phyloP scores from a whole-genome alignment of 345 rosid species.

The Murraya paniculata region DNA sequence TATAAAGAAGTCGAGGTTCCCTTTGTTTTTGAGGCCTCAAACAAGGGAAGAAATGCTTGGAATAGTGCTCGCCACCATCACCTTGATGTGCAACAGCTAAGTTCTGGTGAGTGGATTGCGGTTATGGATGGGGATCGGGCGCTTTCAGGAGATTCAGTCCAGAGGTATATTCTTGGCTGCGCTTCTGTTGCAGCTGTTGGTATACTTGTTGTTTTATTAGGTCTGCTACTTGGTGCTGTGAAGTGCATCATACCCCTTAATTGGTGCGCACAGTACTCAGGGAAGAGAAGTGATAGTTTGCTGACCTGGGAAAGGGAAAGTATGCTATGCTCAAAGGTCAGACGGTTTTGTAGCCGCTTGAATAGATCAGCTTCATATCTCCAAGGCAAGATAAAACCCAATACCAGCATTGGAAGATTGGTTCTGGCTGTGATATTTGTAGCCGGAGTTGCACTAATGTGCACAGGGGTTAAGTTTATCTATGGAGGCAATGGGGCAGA shows the following conservation, averaged over 20 bases:
- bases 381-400: slow-evolving; percentile 59
- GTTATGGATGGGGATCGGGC: slow-evolving; percentile 91
- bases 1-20: slow-evolving; percentile 81
- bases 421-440: slow-evolving; percentile 41
- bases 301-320: slow-evolving; percentile 50
- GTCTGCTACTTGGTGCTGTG: slow-evolving; percentile 69
- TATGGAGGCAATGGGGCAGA: slow-evolving; percentile 85
- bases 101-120: slow-evolving; percentile 80
- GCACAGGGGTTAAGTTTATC: slow-evolving; percentile 53
- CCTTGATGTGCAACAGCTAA: slow-evolving; percentile 69
- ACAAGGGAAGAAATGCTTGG: slow-evolving; percentile 78
- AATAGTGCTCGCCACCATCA: slow-evolving; percentile 85
- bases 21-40: slow-evolving; percentile 40
- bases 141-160: slow-evolving; percentile 60
- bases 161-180: slow-evolving; percentile 65
- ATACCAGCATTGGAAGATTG: slow-evolving; percentile 49
- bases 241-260: slow-evolving; percentile 78
- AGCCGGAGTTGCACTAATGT: slow-evolving; percentile 51
- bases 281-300: slow-evolving; percentile 56
- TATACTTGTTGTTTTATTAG: slow-evolving; percentile 46
- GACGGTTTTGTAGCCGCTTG: slow-evolving; percentile 67
- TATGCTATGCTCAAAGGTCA: slow-evolving; percentile 53
- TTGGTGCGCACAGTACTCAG: slow-evolving; percentile 65
- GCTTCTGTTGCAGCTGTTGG: slow-evolving; percentile 59
- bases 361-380: slow-evolving; percentile 58